A percentile compares a stretch with the other conserved stretches of the same genome.
Conservation (phyloP, 305 asterid genomes). For the Fraxinus baroniana region DNA sequence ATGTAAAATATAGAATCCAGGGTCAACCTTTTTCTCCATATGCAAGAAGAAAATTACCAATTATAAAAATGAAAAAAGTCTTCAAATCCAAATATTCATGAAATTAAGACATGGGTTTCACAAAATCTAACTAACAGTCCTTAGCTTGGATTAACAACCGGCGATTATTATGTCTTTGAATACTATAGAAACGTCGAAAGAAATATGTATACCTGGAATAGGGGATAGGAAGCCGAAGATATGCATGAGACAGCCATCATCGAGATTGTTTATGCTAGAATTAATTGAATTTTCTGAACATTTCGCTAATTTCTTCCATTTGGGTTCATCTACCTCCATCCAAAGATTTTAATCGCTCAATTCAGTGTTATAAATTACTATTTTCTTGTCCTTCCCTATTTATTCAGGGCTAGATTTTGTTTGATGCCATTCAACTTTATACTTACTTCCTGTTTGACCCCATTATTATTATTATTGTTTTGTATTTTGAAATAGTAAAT, state of each 20-base stretch:
- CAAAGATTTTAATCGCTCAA: too few species aligned
- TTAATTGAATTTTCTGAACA: too few species aligned
- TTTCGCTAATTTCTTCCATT: too few species aligned
- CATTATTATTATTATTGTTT: too few species aligned
- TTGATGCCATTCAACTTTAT: too few species aligned
- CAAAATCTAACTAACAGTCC: slow-evolving; percentile 4
- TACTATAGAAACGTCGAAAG: neutral
- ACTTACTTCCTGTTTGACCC: too few species aligned
- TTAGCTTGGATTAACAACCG: slow-evolving; percentile 3
- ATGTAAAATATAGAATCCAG: neutral
- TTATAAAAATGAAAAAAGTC: neutral
- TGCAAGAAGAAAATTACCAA: neutral
- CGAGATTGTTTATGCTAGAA: slow-evolving; percentile 51
- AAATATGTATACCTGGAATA: slow-evolving; percentile 58
- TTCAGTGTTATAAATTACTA: too few species aligned
- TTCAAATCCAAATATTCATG: neutral
- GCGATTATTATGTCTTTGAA: neutral
- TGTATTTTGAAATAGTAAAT: too few species aligned
- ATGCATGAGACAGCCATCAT: slow-evolving; percentile 93
- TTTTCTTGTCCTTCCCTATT: too few species aligned
- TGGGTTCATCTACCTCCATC: too few species aligned
- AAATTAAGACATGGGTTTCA: neutral
- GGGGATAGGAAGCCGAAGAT: slow-evolving; percentile 84
- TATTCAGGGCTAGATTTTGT: too few species aligned
- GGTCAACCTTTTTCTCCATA: neutral